Evolutionary conservation across 129 eudicot species (phyloP), one percentile per base, ranked within the genome.

Genomic region (Escallonia rubra): DNA sequence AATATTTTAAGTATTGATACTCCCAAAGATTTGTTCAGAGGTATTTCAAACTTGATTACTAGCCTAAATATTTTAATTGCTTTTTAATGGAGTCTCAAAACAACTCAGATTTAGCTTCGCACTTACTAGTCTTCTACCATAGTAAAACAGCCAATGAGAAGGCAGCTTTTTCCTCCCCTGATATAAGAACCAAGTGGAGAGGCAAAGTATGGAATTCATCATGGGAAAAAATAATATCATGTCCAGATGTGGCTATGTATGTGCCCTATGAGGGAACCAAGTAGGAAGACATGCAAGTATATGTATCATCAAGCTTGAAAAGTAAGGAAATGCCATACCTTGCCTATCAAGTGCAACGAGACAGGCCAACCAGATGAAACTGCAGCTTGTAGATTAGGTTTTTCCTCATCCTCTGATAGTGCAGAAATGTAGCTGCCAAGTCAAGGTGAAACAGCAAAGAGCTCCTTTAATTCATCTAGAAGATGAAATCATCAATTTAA

Each of bases 331-430:
- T n/a, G 48, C 13, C 65, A 47, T 86, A 93, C 99, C 99, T 93
- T 93, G 74, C 99, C 99, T 72, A 93, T 93, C 78, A 93, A 77
- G 85, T 93, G 99, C 68, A 93, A 72, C 3, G 99, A 89, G 23
- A 88, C 95, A 76, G 98, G 98, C 99, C 99, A 93, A 50, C 99
- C 99, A 49, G 82, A 86, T 3, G 88, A 81, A 74, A 86, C 54
- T 73, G 96, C 96, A 41, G 74, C 68, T 71, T 84, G 83, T 65
- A 93, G 82, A 78, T 74, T 74, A 75, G 84, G 80, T 65, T 74
- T 78, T 64, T 86, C 79, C 57, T 76, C 68, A 61, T 75, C 91
- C 62, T 93, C 88, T 10, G 68, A 75, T 6, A 93, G 82, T 65
- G 99, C 91, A 59, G 99, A 93, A 54, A 89, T 73, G 80, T 93